These are phyloP conservation scores for Phycomyces blakesleeanus DNA, from an alignment of 192 early-diverging fungal genomes.

Conservation along the genomic window DNA sequence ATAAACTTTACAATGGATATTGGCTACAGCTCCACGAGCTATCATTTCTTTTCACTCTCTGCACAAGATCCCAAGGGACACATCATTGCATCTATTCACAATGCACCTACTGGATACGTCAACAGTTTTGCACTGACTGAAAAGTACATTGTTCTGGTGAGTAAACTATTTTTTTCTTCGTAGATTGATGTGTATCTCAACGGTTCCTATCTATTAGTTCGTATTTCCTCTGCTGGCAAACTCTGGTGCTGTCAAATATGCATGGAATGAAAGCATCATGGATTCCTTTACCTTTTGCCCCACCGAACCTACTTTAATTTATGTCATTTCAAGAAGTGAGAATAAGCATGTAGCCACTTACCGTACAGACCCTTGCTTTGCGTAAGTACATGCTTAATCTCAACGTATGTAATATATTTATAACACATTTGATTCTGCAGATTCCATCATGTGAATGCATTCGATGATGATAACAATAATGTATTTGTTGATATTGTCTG, in stretches of 20 bases:
- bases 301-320: constrained; percentile 56
- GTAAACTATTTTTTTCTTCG: no score
- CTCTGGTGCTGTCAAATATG: constrained; percentile 58
- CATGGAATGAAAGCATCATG: constrained; percentile 70
- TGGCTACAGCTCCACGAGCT: constrained; percentile 61
- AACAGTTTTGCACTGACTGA: constrained; percentile 76
- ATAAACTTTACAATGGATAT: constrained; percentile 74
- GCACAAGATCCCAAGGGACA: constrained; percentile 61
- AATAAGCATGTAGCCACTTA: constrained; percentile 67
- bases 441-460: constrained; percentile 72
- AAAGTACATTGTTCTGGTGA: constrained; percentile 69
- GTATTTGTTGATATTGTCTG: constrained; percentile 53
- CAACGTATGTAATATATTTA: no score
- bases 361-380: constrained; percentile 55
- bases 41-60: constrained; percentile 63
- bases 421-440: no score
- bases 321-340: constrained; percentile 70
- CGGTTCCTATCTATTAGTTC: constrained; percentile 1
- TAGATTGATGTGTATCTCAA: no score
- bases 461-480: constrained; percentile 60
- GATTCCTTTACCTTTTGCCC: constrained; percentile 67
- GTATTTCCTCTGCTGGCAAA: constrained; percentile 59
- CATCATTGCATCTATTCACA: constrained; percentile 55
- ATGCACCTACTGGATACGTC: constrained; percentile 63
- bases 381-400: no score